Base-by-base conservation (phyloP, 2,329 filamentous ascomycete genomes). In the Pestalotiopsis sp. region DNA sequence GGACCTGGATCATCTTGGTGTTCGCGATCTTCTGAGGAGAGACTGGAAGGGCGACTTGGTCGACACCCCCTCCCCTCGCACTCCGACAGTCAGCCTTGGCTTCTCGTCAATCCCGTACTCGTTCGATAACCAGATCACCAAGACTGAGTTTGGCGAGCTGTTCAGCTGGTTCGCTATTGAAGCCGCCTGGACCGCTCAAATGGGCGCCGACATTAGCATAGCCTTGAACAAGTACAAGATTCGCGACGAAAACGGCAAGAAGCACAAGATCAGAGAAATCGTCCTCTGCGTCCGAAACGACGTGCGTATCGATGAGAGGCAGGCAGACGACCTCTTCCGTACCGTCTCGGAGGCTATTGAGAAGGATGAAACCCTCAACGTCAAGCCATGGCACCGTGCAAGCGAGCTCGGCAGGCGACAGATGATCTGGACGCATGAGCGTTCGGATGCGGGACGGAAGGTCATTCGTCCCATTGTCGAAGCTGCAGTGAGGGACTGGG, bases 91-190 rank as follows among this genome's bases (percentile, higher is more conserved):
- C 65, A 82, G 78, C 71, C 79, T 85, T 0, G 83, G 83, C 17
- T 84, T 84, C 69, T 80, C 82, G 0, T 83, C 81, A 1, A 80
- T 85, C 58, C 83, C 83, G 0, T 84, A 80, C 76, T 83, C 80
- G 1, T 76, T 84, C 73, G 82, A 84, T 40, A 78, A 82, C 62
- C 82, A 84, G 69, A 83, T 84, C 66, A 70, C 76, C 11, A 83
- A 81, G 72, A 85, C 83, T 0, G 82, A 83, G 36, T 85, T 83
- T 68, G 75, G 78, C 60, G 82, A 83, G 70, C 78, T 84, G 4
- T 85, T 85, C 62, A 79, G 84, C 72, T 85, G 83, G 83, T 85
- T 84, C 68, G 82, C 82, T 3, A 76, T 84, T 36, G 81, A 85
- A 65, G 82, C 83, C 12, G 83, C 83, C 1, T 85, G 83, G 83